Evolutionary conservation across 2,329 filamentous ascomycete species (phyloP).

Genomic region (Cordyceps farinosa): DNA sequence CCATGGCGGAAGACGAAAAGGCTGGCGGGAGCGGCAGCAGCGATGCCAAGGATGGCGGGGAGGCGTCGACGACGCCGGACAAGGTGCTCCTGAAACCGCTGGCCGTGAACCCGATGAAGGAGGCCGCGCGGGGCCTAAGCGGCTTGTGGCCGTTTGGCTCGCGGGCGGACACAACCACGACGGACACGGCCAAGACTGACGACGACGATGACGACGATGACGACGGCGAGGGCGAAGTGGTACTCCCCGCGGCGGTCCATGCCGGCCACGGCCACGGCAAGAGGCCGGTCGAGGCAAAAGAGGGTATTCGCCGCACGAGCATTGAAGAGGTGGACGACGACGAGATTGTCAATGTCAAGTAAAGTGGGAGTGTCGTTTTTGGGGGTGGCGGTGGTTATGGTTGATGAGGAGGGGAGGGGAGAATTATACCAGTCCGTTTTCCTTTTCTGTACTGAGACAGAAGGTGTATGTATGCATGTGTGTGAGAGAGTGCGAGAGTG

Average conservation of each 20-base stretch:
- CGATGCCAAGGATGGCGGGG: not conserved
- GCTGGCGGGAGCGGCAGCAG: slow-evolving; percentile 25
- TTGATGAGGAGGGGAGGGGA: not conserved
- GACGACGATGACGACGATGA: slow-evolving; percentile 23
- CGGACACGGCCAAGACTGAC: slow-evolving; percentile 34
- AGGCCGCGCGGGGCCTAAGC: slow-evolving; percentile 41
- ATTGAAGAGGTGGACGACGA: slow-evolving; percentile 57
- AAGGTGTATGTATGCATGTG: not conserved
- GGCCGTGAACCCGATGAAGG: slow-evolving; percentile 48
- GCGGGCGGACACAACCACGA: slow-evolving; percentile 32
- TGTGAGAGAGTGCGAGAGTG: not conserved
- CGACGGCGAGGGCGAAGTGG: slow-evolving; percentile 26
- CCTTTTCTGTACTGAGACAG: not conserved
- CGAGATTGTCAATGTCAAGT: slow-evolving; percentile 33
- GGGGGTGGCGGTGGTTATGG: not conserved
- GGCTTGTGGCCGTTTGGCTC: slow-evolving; percentile 58
- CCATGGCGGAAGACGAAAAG: slow-evolving; percentile 54
- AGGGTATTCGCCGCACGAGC: slow-evolving; percentile 53
- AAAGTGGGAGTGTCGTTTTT: not conserved
- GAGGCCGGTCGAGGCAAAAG: slow-evolving; percentile 47
- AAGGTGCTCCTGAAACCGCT: slow-evolving; percentile 53
- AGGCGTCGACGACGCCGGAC: slow-evolving; percentile 26
- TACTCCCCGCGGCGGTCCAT: slow-evolving; percentile 19
- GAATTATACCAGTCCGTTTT: slow-evolving; percentile 4
- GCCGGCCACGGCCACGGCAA: slow-evolving; percentile 30